Evolutionary conservation across 139 green algal genomes (phyloP).

Genomic region (Tetraselmis striata): DNA sequence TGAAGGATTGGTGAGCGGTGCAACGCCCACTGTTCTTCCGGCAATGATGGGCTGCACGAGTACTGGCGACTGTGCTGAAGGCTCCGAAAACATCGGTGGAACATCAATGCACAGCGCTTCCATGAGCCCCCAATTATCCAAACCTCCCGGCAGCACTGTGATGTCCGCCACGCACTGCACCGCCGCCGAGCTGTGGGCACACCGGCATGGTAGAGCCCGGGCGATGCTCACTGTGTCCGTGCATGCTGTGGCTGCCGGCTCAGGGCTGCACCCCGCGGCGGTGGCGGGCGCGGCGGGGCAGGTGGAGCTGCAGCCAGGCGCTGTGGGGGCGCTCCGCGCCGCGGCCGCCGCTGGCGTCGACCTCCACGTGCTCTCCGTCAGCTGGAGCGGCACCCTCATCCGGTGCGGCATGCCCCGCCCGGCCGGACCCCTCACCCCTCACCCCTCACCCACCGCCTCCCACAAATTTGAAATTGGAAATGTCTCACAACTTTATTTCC

Average conservation of each 20-base stretch:
- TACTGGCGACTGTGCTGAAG: too few relatives aligned
- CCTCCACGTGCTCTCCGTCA: slow-evolving; percentile 63
- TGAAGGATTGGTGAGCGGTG: neutral
- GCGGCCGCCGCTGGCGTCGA: slow-evolving; percentile 33
- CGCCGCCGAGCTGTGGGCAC: too few relatives aligned
- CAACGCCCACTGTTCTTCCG: neutral
- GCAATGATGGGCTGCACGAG: neutral
- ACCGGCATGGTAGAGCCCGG: too few relatives aligned
- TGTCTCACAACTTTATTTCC: neutral
- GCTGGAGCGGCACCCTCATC: slow-evolving; percentile 48
- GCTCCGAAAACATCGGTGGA: neutral
- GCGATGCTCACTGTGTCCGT: neutral
- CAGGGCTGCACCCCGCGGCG: slow-evolving; percentile 19
- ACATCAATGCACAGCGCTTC: neutral
- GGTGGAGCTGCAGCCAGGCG: slow-evolving; percentile 41
- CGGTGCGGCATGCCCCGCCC: neutral
- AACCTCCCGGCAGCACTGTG: too few relatives aligned
- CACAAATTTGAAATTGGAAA: neutral
- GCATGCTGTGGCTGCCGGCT: neutral
- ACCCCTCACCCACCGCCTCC: neutral
- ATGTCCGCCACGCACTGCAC: too few relatives aligned
- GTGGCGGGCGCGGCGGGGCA: slow-evolving; percentile 18
- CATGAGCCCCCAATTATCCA: too few relatives aligned
- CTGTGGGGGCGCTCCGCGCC: slow-evolving; percentile 27
- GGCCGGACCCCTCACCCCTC: neutral